Conservation (phyloP, 352 stramenopile genomes). For the Globisporangium canariense region DNA sequence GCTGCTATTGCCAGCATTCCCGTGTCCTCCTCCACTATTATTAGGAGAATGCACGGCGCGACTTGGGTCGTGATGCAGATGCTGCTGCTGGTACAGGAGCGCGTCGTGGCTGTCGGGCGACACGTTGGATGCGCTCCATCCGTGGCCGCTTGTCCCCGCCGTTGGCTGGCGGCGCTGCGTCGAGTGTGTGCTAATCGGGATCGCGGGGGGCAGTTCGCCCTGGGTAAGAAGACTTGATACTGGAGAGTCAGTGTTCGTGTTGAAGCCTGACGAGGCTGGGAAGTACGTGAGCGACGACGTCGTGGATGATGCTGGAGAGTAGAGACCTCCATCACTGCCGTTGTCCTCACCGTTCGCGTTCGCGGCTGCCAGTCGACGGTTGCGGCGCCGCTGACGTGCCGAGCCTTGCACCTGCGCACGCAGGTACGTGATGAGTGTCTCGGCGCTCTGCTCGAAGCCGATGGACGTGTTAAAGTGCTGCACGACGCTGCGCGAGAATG, state of each 20-base stretch:
- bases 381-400: slow-evolving; percentile 24
- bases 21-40: neutral
- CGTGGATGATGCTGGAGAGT: slow-evolving; percentile 13
- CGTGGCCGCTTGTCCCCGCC: slow-evolving; percentile 22
- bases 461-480: slow-evolving; percentile 81
- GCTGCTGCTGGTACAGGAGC: slow-evolving; percentile 25
- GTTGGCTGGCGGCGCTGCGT: slow-evolving; percentile 7
- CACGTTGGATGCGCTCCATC: slow-evolving; percentile 29
- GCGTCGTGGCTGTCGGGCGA: slow-evolving; percentile 9
- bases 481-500: slow-evolving; percentile 67
- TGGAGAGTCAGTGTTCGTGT: neutral
- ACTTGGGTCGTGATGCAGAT: slow-evolving; percentile 19
- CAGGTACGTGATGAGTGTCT: slow-evolving; percentile 48
- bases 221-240: neutral
- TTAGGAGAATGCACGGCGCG: neutral
- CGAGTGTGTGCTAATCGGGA: slow-evolving; percentile 7
- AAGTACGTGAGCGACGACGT: slow-evolving; percentile 11
- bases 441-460: slow-evolving; percentile 70
- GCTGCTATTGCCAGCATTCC: slow-evolving; percentile 23
- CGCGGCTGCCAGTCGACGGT: neutral
- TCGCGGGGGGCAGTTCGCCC: slow-evolving; percentile 9
- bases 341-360: slow-evolving; percentile 17
- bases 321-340: slow-evolving; percentile 14
- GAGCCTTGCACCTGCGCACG: slow-evolving; percentile 22
- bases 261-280: neutral